These are phyloP conservation scores for Saturnispora zaruensis DNA, from an alignment of 805 yeast genomes.

Conservation along the genomic window DNA sequence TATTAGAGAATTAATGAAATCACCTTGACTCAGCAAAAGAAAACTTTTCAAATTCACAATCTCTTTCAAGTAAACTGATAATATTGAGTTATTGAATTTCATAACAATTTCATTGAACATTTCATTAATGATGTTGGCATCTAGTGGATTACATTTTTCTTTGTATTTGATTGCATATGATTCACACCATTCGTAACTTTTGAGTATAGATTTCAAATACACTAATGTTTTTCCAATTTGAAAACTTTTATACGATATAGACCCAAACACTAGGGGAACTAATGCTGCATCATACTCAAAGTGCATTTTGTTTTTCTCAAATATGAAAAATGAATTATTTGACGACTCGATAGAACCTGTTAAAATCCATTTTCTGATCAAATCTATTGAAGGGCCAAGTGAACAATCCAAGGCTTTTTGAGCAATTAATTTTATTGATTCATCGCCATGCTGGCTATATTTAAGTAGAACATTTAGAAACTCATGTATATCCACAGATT, in stretches of 20 bases:
- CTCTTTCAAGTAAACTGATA: constrained; percentile 43
- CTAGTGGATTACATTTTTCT: neutral
- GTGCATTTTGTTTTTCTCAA: constrained; percentile 9
- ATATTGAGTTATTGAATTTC: constrained; percentile 38
- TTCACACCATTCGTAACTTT: constrained; percentile 36
- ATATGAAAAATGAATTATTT: constrained; percentile 1
- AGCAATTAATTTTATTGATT: constrained; percentile 37
- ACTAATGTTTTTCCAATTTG: constrained; percentile 67
- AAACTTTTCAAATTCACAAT: constrained; percentile 56
- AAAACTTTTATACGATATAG: constrained; percentile 38
- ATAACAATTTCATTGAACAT: constrained; percentile 39
- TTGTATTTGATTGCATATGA: neutral
- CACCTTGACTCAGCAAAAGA: constrained; percentile 69
- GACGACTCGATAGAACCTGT: constrained; percentile 44
- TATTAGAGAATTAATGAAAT: constrained; percentile 64
- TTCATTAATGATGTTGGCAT: constrained; percentile 28
- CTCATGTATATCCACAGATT: constrained; percentile 34
- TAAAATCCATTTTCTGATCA: constrained; percentile 57
- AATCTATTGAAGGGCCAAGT: constrained; percentile 50
- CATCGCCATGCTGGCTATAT: constrained; percentile 58
- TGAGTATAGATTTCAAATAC: constrained; percentile 22
- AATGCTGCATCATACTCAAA: constrained; percentile 19
- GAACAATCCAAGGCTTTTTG: constrained; percentile 36
- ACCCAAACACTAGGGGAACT: constrained; percentile 39
- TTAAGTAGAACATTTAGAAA: constrained; percentile 45